phyloP scores from a whole-genome alignment of 805 yeast species.

The Sugiyamaella mastotermitis region DNA sequence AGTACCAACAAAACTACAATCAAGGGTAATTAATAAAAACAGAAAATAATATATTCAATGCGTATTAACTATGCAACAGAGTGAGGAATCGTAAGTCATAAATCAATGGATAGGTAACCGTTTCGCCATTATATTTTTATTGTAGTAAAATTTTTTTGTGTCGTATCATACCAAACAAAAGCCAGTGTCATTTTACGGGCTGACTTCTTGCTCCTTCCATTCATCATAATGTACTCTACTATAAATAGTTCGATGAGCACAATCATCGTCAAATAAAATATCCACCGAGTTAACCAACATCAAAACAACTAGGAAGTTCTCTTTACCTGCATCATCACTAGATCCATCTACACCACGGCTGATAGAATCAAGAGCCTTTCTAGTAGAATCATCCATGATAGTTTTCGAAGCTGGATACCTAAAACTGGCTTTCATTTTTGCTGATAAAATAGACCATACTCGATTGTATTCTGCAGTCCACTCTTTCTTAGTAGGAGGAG shows the following conservation, averaged over 20 bases:
- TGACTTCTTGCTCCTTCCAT: slow-evolving; percentile 75
- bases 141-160: no score
- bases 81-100: no score
- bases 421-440: slow-evolving; percentile 56
- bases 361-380: slow-evolving; percentile 59
- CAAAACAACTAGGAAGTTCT: slow-evolving; percentile 64
- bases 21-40: no score
- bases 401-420: slow-evolving; percentile 72
- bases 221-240: slow-evolving; percentile 50
- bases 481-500: slow-evolving; percentile 52
- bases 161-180: no score
- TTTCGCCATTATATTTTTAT: no score
- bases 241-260: slow-evolving; percentile 43
- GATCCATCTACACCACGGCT: slow-evolving; percentile 81
- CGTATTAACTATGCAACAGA: no score
- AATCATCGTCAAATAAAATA: slow-evolving; percentile 52
- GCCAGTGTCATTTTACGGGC: no score
- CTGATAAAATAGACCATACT: slow-evolving; percentile 58
- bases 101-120: no score
- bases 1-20: no score
- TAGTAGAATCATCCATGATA: slow-evolving; percentile 46
- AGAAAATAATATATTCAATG: no score
- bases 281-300: slow-evolving; percentile 69
- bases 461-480: slow-evolving; percentile 61
- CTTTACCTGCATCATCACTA: slow-evolving; percentile 48